phyloP scores from a whole-genome alignment of 2,329 filamentous ascomycete genomes.

The Cladosporium colombiae region DNA sequence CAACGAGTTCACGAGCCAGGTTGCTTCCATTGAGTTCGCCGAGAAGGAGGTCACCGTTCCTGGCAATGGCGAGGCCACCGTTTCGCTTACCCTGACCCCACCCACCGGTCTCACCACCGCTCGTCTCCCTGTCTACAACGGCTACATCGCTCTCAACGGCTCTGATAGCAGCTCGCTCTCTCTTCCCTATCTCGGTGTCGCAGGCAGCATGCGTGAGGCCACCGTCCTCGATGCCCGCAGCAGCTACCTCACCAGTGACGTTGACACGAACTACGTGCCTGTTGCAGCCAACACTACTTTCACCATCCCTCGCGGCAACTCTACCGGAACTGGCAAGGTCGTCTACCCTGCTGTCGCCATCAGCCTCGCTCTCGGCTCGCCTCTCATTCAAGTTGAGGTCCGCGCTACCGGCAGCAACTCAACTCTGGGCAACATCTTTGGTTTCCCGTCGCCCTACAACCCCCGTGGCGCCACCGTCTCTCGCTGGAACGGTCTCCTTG shows the following conservation, averaged over 20 bases:
- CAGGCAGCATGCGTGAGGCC: constrained; percentile 26
- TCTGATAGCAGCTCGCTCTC: constrained; percentile 31
- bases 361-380: constrained; percentile 27
- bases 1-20: constrained; percentile 26
- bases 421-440: constrained; percentile 24
- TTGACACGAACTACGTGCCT: constrained; percentile 22
- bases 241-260: constrained; percentile 28
- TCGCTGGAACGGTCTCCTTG: constrained; percentile 31
- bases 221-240: constrained; percentile 31
- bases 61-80: constrained; percentile 26
- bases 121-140: constrained; percentile 38
- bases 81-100: constrained; percentile 27
- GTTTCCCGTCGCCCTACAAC: constrained; percentile 25
- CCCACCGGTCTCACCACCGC: constrained; percentile 27
- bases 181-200: constrained; percentile 39
- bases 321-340: constrained; percentile 24
- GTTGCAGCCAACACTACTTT: constrained; percentile 25
- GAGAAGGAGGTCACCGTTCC: constrained; percentile 22
- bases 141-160: constrained; percentile 34
- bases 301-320: constrained; percentile 27
- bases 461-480: constrained; percentile 24
- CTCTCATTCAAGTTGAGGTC: constrained; percentile 23
- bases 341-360: constrained; percentile 29
- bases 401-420: constrained; percentile 15
- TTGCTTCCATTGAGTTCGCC: constrained; percentile 28